Percentiles rank a stretch among this genome's conserved stretches.
phyloP scores from a whole-genome alignment of 1,284 basidiomycete species.

The Cryptococcus sp. region DNA sequence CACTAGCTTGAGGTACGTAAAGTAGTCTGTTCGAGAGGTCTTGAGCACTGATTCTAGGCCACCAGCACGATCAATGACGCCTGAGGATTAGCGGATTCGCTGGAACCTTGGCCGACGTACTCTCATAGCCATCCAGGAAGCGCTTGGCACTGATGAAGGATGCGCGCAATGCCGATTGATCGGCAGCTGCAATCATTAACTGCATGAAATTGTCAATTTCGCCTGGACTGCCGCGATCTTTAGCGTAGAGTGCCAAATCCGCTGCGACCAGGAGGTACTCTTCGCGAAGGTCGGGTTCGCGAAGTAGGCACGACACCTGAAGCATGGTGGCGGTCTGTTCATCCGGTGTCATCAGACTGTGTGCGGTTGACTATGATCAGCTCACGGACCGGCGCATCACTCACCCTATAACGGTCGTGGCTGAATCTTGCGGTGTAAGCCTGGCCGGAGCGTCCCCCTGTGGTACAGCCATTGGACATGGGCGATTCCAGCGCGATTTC shows the following conservation, averaged over 20 bases:
- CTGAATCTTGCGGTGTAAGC: constrained; percentile 23
- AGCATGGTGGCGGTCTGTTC: constrained; percentile 16
- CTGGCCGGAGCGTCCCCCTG: constrained; percentile 9
- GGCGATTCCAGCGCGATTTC: constrained; percentile 7
- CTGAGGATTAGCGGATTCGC: constrained; percentile 1
- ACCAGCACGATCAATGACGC: constrained; percentile 16
- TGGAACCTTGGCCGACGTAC: constrained; percentile 5
- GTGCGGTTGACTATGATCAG: constrained; percentile 26
- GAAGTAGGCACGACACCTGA: constrained; percentile 20
- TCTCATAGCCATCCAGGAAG: constrained; percentile 16
- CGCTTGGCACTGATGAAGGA: constrained; percentile 18
- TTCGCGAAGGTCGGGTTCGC: constrained; percentile 6
- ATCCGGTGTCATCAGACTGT: constrained; percentile 16
- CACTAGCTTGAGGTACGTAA: constrained; percentile 15
- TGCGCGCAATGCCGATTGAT: constrained; percentile 13
- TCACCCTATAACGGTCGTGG: constrained; percentile 36
- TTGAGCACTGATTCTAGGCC: constrained; percentile 16
- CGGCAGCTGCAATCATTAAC: constrained; percentile 18
- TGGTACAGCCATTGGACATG: constrained; percentile 11
- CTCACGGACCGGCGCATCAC: constrained; percentile 1
- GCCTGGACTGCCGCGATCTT: constrained; percentile 5
- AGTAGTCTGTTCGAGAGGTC: constrained; percentile 10
- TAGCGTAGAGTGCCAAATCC: constrained; percentile 25
- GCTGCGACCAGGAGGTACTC: constrained; percentile 34
- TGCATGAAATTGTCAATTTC: constrained; percentile 9